These are phyloP conservation scores for Diplotaxis tenuifolia DNA, from an alignment of 345 rosid genomes.

Conservation along the genomic window DNA sequence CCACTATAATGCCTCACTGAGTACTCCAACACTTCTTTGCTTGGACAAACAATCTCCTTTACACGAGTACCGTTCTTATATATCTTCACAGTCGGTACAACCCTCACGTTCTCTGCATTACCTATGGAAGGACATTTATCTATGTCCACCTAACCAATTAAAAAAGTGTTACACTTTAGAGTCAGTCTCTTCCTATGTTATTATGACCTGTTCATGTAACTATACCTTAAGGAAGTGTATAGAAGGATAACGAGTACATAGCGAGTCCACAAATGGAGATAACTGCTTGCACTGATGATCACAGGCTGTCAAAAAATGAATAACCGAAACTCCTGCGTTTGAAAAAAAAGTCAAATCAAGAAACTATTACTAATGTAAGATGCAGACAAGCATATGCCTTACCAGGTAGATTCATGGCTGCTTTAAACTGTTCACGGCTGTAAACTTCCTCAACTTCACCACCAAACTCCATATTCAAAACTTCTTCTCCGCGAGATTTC, in stretches of 20 bases:
- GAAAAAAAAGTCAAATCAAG: neutral
- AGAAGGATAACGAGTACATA: slow-evolving; percentile 86
- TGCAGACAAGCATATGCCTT: neutral
- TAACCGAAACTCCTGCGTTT: slow-evolving; percentile 49
- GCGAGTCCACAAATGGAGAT: slow-evolving; percentile 67
- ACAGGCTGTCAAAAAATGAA: slow-evolving; percentile 46
- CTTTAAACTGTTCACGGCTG: slow-evolving; percentile 75
- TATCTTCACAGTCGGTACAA: slow-evolving; percentile 39
- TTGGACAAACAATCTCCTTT: slow-evolving; percentile 41
- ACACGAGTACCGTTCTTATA: slow-evolving; percentile 37
- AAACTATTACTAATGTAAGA: neutral
- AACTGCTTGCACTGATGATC: slow-evolving; percentile 81
- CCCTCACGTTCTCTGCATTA: slow-evolving; percentile 35
- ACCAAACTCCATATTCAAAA: slow-evolving; percentile 88
- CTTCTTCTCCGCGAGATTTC: slow-evolving; percentile 96
- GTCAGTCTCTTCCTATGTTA: neutral
- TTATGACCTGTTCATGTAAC: neutral
- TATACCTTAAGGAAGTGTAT: slow-evolving; percentile 84
- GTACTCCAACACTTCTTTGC: slow-evolving; percentile 36
- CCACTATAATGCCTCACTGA: slow-evolving; percentile 82
- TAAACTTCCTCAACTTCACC: slow-evolving; percentile 88
- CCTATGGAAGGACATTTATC: slow-evolving; percentile 36
- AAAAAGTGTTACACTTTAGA: neutral
- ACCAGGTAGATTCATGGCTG: slow-evolving; percentile 82
- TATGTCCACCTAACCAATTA: slow-evolving; percentile 35